Conservation (phyloP, 2,329 filamentous ascomycete species). For the Neonectria hederae region DNA sequence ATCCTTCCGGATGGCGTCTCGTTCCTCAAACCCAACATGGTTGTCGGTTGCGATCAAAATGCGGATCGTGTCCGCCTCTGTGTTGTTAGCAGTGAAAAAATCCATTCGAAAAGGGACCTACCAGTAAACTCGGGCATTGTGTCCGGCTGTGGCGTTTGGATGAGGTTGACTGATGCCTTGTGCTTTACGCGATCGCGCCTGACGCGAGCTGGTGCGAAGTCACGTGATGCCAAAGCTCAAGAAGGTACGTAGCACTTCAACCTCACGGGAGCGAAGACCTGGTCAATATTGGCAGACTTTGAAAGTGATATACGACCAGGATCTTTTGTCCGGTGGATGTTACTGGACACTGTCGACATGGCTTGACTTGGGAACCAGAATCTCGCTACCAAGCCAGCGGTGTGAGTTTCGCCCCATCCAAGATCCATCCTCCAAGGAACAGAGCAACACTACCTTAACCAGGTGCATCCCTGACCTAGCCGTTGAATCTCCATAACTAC, state of each 20-base stretch:
- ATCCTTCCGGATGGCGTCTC: slow-evolving; percentile 92
- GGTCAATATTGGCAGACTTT: not conserved
- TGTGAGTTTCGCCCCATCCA: not conserved
- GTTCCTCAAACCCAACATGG: slow-evolving; percentile 96
- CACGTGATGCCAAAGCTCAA: slow-evolving; percentile 5
- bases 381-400: not conserved
- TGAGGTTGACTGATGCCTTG: slow-evolving; percentile 1
- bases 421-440: not conserved
- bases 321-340: not conserved
- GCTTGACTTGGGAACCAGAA: not conserved
- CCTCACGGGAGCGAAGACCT: not conserved
- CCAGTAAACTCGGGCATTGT: slow-evolving; percentile 47
- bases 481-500: not conserved
- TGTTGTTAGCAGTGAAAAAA: slow-evolving; percentile 21
- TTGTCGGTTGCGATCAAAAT: slow-evolving; percentile 96
- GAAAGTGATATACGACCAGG: not conserved
- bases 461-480: not conserved
- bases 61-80: slow-evolving; percentile 84
- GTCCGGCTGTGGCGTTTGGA: not conserved
- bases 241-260: not conserved
- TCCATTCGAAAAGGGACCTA: slow-evolving; percentile 12
- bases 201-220: slow-evolving; percentile 17
- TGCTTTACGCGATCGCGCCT: slow-evolving; percentile 21
- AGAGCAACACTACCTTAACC: not conserved
- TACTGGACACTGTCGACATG: not conserved